Evolutionary conservation across 495 filamentous ascomycete genomes (phyloP).

Genomic region (Annulohypoxylon nitens): DNA sequence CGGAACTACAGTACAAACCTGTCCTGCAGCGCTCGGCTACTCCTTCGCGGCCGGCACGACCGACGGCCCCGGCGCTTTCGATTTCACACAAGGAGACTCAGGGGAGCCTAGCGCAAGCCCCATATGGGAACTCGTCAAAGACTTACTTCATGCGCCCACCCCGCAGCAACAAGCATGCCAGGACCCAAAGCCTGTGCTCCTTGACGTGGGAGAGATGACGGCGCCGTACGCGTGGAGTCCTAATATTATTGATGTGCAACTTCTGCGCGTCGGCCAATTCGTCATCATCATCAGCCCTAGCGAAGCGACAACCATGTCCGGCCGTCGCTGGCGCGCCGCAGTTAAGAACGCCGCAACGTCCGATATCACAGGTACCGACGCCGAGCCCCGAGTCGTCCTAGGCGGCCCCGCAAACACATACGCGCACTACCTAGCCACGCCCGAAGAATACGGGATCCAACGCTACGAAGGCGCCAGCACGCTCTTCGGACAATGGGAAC

Average conservation of each 20-base stretch:
- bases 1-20: slow-evolving; percentile 79
- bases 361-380: slow-evolving; percentile 31
- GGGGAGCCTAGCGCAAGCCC: slow-evolving; percentile 76
- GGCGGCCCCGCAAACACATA: slow-evolving; percentile 95
- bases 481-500: slow-evolving; percentile 86
- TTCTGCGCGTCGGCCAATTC: slow-evolving; percentile 90
- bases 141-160: slow-evolving; percentile 77
- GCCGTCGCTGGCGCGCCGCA: slow-evolving; percentile 87
- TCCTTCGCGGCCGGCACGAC: slow-evolving; percentile 95
- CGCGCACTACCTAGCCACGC: slow-evolving; percentile 90
- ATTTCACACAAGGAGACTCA: slow-evolving; percentile 89
- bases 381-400: slow-evolving; percentile 71
- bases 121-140: slow-evolving; percentile 84
- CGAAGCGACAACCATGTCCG: slow-evolving; percentile 95
- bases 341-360: slow-evolving; percentile 66
- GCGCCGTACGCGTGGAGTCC: slow-evolving; percentile 88
- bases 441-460: slow-evolving; percentile 90
- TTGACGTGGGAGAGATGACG: slow-evolving; percentile 86
- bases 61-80: slow-evolving; percentile 91
- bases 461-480: slow-evolving; percentile 96
- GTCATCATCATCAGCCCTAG: slow-evolving; percentile 87
- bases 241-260: slow-evolving; percentile 92
- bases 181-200: slow-evolving; percentile 84
- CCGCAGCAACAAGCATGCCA: slow-evolving; percentile 82
- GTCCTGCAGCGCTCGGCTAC: slow-evolving; percentile 91